Base-by-base conservation (phyloP, 2,329 filamentous ascomycete species). In the Dactylellina leptospora region DNA sequence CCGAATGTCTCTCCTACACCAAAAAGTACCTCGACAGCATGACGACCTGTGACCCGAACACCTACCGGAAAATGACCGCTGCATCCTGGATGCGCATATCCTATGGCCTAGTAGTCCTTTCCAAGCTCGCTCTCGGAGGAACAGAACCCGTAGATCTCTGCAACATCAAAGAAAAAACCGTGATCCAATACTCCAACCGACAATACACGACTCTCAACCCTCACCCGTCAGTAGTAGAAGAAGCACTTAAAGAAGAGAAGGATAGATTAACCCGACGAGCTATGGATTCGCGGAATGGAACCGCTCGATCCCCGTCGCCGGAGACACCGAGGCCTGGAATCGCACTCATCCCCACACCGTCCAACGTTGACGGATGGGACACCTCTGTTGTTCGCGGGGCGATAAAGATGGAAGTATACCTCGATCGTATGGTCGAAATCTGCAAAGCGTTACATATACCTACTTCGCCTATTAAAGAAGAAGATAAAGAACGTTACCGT, bases 61-160 rank as follows among this genome's bases (percentile, higher is more conserved):
- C 47, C 11, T 64, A 47, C 38, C 44, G 59, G 6, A 59, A 48
- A 38, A 59, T 64, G 53, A 54, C 51, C 3, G 38, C 59, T 18
- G 33, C 59, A 10, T 48, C 22, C 25, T 72, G 68, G 68, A 72
- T 72, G 68, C 53, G 59, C 9, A 51, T 72, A 30, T 72, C 68
- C 1, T 72, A 64, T 23, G 68, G 27, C 2, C 53, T 72, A 3
- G 53, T 72, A 36, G 68, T 72, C 3, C 68, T 72, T n/a, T 53
- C 42, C 27, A 72, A 72, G 50, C 54, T 72, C 13, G 68, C 68
- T 8, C 23, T 72, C 0, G 68, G 68, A 2, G 59, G 68, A 1
- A 64, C 68, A n/a, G 68, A 72, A 36, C 68, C 68, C 23, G 68
- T 72, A 11, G 68, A 72, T 25, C 40, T 72, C 6, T 72, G 68